Evolutionary conservation across 73 alveolate genomes (phyloP), one percentile per base, ranked within the genome.

Genomic region (Loxodes magnus): DNA sequence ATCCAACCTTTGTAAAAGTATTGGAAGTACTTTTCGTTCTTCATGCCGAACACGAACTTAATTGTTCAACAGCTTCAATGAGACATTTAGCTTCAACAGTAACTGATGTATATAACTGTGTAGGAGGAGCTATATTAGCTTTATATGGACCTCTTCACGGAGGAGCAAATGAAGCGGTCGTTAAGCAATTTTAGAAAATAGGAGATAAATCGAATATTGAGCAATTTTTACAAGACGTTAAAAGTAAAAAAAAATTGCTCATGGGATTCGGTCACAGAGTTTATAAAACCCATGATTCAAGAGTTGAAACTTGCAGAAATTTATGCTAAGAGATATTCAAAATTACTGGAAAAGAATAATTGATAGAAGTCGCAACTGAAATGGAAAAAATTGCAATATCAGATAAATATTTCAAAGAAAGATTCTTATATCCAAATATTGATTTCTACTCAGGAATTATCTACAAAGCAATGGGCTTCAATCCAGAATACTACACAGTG

Each of bases 261-360:
- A 75, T 81, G 84, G 96, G 96, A 14, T 85, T 85, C 73, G 96
- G 96, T 3, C 96, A 85, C 68, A 48, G 96, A 71, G 96, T 85
- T 24, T 85, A 85, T 65, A 74, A 74, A 54, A 74, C 57, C 43
- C 76, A 85, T 52, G 96, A 85, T 58, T 93, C 96, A 17, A 59
- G 96, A 51, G 96, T 93, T 19, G 67, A 31, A 23, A 80, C 81
- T 41, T 83, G 80, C 35, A 80, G 75, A 55, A 58, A 66, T 28
- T 60, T 84, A 35, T 93, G 93, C 46, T 38, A 44, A 17, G 87
- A 85, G 36, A 89, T 85, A 3, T 85, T 85, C 67, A 71, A 50
- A 17, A 42, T 85, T 14, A 76, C 75, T 19, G 96, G 96, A 30
- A 79, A 82, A 58, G 96, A 85, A 49, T 88, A 93, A 3, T 57